Percentiles rank a stretch among this genome's conserved stretches.
Evolutionary conservation across 306 rosid genomes (phyloP).

Genomic region (Prunus mongolica): DNA sequence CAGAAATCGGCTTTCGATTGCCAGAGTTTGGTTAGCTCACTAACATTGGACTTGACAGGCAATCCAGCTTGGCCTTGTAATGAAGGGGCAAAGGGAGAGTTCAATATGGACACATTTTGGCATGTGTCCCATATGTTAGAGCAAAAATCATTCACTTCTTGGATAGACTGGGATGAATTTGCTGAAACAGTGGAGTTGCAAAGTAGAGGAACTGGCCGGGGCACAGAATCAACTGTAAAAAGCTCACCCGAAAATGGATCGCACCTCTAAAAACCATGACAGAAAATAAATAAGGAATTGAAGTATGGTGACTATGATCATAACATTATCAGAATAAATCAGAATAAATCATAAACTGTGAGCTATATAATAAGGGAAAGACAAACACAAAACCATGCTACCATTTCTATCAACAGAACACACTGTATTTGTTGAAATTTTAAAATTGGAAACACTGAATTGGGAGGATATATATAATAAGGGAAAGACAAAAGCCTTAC

Average conservation of each 20-base stretch:
- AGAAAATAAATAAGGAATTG: constrained; percentile 14
- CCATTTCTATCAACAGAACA: neutral
- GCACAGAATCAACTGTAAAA: constrained; percentile 44
- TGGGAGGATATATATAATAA: neutral
- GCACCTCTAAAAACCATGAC: constrained; percentile 50
- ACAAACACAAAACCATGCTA: neutral
- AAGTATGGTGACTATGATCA: neutral
- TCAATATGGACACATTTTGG: constrained; percentile 56
- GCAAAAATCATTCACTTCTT: constrained; percentile 51
- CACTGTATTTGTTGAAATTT: neutral
- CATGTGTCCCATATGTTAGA: constrained; percentile 80
- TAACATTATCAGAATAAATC: neutral
- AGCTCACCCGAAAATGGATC: constrained; percentile 86
- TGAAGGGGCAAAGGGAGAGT: constrained; percentile 85
- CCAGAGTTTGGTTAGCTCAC: constrained; percentile 68
- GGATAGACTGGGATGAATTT: constrained; percentile 64
- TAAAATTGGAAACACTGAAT: neutral
- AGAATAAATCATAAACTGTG: neutral
- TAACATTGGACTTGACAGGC: constrained; percentile 35
- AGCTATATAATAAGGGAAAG: neutral
- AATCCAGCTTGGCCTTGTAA: constrained; percentile 57
- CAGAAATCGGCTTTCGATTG: constrained; percentile 78
- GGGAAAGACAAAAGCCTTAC: constrained; percentile 37
- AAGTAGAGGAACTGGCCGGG: constrained; percentile 70
- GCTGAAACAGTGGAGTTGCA: constrained; percentile 68